Conservation (phyloP, 2,329 filamentous ascomycete genomes). For the Penicillium oxalicum region DNA sequence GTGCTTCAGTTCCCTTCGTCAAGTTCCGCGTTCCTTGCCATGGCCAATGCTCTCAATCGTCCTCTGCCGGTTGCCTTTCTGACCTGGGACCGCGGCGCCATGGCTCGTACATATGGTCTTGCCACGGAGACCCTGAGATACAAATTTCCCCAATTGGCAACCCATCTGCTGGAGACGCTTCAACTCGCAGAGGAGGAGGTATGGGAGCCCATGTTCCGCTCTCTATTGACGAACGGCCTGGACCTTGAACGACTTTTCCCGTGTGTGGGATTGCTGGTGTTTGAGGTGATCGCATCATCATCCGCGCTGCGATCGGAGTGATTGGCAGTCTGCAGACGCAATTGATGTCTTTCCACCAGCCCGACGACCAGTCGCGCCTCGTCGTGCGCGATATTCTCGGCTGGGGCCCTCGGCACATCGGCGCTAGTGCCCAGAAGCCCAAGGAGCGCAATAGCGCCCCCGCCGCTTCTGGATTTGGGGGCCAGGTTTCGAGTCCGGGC, state of each 20-base stretch:
- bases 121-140: conserved; percentile 53
- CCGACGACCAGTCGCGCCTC: conserved; percentile 34
- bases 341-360: conserved; percentile 34
- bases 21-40: conserved; percentile 50
- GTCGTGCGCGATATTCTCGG: conserved; percentile 30
- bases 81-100: conserved; percentile 51
- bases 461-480: conserved; percentile 30
- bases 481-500: conserved; percentile 30
- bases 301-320: conserved; percentile 41
- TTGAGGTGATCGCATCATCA: conserved; percentile 52
- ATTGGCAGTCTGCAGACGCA: conserved; percentile 41
- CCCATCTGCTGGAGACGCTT: conserved; percentile 45
- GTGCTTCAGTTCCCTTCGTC: conserved; percentile 51
- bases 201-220: conserved; percentile 51
- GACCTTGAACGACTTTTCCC: conserved; percentile 49
- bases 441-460: conserved; percentile 35
- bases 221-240: conserved; percentile 48
- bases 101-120: conserved; percentile 50
- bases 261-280: conserved; percentile 58
- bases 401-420: conserved; percentile 33
- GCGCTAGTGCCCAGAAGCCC: conserved; percentile 23
- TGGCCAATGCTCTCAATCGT: conserved; percentile 58
- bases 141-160: conserved; percentile 52
- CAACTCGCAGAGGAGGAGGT: conserved; percentile 39
- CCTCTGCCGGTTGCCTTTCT: conserved; percentile 57